phyloP scores from a whole-genome alignment of 106 monocot species.

The Dendrobium chrysotoxum region DNA sequence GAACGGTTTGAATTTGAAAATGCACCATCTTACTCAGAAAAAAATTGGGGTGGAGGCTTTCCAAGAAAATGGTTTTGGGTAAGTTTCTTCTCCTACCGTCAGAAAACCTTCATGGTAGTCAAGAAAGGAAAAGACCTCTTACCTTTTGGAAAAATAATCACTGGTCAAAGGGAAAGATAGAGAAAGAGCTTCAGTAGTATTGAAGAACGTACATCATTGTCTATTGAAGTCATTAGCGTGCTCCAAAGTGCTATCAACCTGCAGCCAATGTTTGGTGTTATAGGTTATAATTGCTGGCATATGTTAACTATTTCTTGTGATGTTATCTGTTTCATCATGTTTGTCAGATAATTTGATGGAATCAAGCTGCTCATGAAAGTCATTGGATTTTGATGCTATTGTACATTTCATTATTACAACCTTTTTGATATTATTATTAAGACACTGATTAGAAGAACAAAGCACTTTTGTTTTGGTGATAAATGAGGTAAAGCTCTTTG shows the following conservation, averaged over 20 bases:
- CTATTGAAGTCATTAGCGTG: neutral
- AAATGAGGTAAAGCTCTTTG: neutral
- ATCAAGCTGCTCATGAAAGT: neutral
- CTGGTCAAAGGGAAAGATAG: neutral
- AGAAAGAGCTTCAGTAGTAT: neutral
- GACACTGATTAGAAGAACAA: neutral
- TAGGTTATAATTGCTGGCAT: neutral
- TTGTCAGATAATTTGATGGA: neutral
- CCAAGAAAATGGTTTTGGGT: slow-evolving; percentile 99
- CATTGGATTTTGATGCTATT: neutral
- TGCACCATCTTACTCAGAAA: slow-evolving; percentile 98
- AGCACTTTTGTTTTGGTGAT: neutral
- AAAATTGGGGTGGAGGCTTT: slow-evolving; percentile 98
- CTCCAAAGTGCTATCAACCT: neutral
- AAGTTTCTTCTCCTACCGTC: slow-evolving; percentile 7
- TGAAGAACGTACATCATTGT: neutral
- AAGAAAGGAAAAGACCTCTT: neutral
- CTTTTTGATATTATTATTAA: neutral
- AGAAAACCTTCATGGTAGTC: neutral
- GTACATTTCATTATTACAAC: neutral
- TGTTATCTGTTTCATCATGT: neutral
- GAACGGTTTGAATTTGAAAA: slow-evolving; percentile 88
- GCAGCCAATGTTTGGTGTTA: neutral
- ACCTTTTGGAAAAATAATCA: neutral
- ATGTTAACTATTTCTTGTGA: neutral